Evolutionary conservation across 345 rosid species (phyloP).

Genomic region (Salix exigua): DNA sequence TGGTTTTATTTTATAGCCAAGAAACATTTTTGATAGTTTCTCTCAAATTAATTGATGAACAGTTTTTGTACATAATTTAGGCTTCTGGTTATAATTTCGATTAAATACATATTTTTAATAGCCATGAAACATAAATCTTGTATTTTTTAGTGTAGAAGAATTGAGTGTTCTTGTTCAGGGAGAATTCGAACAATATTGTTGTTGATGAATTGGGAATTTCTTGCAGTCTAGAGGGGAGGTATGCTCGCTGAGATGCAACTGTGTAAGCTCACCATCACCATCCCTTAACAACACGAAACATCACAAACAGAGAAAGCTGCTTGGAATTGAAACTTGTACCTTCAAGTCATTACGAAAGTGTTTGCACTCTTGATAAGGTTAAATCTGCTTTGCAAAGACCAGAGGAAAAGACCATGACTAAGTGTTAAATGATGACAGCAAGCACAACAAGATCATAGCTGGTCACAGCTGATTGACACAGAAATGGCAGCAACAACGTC

Average conservation of each 20-base stretch:
- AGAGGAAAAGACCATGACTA: conserved; percentile 36
- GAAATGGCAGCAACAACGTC: no score
- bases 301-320: conserved; percentile 24
- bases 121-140: no score
- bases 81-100: background rate
- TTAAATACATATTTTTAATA: no score
- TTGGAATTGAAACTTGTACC: conserved; percentile 41
- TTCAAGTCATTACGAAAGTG: conserved; percentile 48
- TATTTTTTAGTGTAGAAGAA: background rate
- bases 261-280: conserved; percentile 20
- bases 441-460: no score
- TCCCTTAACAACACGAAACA: background rate
- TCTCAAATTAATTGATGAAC: no score
- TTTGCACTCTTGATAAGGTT: conserved; percentile 88
- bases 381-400: conserved; percentile 68
- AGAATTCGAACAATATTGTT: background rate
- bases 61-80: background rate
- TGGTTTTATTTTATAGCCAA: no score
- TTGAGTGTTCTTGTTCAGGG: background rate
- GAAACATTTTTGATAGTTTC: no score
- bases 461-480: no score
- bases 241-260: conserved; percentile 9
- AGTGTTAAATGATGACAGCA: no score
- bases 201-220: background rate
- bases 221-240: background rate